Conservation (phyloP, 306 rosid species). For the Cucurbita ficifolia region DNA sequence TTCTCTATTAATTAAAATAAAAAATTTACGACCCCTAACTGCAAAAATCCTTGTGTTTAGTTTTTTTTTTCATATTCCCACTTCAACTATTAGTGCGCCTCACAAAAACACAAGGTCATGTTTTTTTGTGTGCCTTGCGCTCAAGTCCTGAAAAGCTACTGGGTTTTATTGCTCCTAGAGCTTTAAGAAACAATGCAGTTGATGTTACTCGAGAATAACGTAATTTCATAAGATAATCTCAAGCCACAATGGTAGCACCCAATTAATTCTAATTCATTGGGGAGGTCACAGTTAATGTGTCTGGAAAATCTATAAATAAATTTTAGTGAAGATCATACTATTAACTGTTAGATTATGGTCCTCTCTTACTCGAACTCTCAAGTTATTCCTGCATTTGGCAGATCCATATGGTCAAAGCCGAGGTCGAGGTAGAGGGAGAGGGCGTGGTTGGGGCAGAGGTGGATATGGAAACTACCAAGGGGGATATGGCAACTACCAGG, state of each 20-base stretch:
- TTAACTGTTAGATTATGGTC: neutral
- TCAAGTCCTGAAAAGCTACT: too few species aligned
- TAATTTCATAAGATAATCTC: neutral
- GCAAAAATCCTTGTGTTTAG: too few species aligned
- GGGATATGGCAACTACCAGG: constrained; percentile 22
- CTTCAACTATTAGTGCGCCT: too few species aligned
- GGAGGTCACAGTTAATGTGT: neutral
- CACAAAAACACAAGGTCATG: too few species aligned
- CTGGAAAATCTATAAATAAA: neutral
- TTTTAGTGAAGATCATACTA: neutral
- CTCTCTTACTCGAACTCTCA: constrained; percentile 7
- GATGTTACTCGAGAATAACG: neutral
- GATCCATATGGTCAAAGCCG: constrained; percentile 74
- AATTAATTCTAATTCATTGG: neutral
- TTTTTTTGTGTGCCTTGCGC: too few species aligned
- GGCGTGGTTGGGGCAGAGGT: constrained; percentile 72
- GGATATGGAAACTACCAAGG: constrained; percentile 50
- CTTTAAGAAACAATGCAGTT: neutral
- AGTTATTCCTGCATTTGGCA: constrained; percentile 13
- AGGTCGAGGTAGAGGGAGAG: constrained; percentile 74
- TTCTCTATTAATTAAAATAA: too few species aligned
- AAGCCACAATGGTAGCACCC: neutral
- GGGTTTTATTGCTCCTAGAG: too few species aligned
- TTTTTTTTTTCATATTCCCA: too few species aligned
- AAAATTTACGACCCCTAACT: too few species aligned